phyloP scores from a whole-genome alignment of 2,329 filamentous ascomycete species.

The Xylariaceae sp. region DNA sequence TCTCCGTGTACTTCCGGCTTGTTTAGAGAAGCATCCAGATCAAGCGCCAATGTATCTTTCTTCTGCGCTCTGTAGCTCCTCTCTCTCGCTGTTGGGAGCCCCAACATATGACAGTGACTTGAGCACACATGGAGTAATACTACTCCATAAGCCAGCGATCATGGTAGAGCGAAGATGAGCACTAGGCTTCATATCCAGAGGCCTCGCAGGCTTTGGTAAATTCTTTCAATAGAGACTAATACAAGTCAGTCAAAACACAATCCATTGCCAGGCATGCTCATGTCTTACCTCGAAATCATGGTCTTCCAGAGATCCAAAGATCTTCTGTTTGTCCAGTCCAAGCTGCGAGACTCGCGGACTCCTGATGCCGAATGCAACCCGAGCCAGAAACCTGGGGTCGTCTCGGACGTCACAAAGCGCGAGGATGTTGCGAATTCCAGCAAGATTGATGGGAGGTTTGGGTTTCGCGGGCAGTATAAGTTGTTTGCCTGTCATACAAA shows the following conservation, averaged over 20 bases:
- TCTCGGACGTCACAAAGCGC: constrained; percentile 44
- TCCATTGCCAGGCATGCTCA: no score
- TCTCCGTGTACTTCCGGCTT: no score
- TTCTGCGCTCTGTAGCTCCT: no score
- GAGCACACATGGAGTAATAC: no score
- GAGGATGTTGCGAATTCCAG: constrained; percentile 42
- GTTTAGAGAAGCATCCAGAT: no score
- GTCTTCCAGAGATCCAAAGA: constrained; percentile 52
- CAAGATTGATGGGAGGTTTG: constrained; percentile 35
- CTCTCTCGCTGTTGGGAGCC: no score
- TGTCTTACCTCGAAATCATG: constrained; percentile 48
- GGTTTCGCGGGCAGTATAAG: constrained; percentile 38
- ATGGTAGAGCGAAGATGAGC: constrained; percentile 3
- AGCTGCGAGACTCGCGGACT: constrained; percentile 51
- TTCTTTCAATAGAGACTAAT: constrained; percentile 25
- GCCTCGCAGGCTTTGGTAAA: constrained; percentile 28
- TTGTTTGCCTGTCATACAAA: constrained; percentile 36
- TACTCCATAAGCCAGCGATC: background rate
- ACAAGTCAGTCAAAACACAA: constrained; percentile 5
- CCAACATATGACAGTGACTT: no score
- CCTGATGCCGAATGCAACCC: constrained; percentile 58
- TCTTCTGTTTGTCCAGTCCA: constrained; percentile 40
- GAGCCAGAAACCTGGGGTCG: constrained; percentile 55
- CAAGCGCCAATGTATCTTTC: no score
- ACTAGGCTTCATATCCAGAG: constrained; percentile 1